Percentiles rank a stretch among this genome's conserved stretches.
phyloP scores from a whole-genome alignment of 176 grass and related monocot species.

The Hordeum vulgare region DNA sequence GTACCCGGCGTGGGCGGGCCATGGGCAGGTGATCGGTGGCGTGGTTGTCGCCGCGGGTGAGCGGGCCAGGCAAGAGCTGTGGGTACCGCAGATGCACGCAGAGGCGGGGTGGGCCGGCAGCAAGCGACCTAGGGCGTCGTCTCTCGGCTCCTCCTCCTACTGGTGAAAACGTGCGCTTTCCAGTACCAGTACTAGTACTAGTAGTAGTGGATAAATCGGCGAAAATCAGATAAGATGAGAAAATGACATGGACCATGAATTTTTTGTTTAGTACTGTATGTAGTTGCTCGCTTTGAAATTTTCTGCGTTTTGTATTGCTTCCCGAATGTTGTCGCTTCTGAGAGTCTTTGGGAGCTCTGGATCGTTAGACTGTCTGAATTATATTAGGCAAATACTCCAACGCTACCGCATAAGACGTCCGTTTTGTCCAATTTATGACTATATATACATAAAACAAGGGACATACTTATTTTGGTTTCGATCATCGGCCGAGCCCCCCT shows the following conservation, averaged over 20 bases:
- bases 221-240: neutral
- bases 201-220: neutral
- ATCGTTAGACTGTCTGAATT: too few species aligned
- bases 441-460: too few species aligned
- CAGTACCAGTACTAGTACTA: neutral
- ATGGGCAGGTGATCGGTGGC: conserved; percentile 14
- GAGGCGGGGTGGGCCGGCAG: conserved; percentile 35
- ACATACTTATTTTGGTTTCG: too few species aligned
- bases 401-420: too few species aligned
- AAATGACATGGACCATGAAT: neutral
- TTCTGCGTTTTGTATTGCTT: neutral
- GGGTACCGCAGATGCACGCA: conserved; percentile 55
- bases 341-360: neutral
- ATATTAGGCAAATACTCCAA: too few species aligned
- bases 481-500: too few species aligned
- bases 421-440: too few species aligned
- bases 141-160: conserved; percentile 23
- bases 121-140: conserved; percentile 37
- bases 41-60: conserved; percentile 17
- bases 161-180: conserved; percentile 33
- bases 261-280: neutral
- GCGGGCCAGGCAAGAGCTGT: conserved; percentile 23
- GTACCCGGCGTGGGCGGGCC: conserved; percentile 23
- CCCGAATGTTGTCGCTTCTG: neutral
- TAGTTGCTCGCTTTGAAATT: neutral